Evolutionary conservation across 352 stramenopile species (phyloP).

Genomic region (Blastocystis sp.): DNA sequence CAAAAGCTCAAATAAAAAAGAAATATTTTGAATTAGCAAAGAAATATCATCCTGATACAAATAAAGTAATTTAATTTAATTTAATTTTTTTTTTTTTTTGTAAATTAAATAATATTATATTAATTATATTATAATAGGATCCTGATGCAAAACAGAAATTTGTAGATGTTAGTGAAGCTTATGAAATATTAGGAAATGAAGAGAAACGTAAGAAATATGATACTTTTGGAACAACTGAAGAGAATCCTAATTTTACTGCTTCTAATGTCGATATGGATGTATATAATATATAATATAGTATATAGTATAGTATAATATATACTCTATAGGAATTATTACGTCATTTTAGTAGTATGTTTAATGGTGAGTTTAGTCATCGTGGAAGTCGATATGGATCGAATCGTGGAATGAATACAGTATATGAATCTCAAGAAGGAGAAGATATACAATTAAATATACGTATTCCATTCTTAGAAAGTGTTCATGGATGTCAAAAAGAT

Average conservation of each 20-base stretch:
- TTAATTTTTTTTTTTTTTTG: too few relatives aligned
- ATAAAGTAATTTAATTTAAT: conserved; percentile 55
- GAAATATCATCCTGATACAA: conserved; percentile 78
- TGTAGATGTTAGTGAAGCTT: conserved; percentile 63
- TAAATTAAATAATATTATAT: background rate
- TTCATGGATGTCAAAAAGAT: conserved; percentile 59
- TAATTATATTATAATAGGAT: conserved; percentile 45
- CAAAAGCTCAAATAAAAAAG: conserved; percentile 74
- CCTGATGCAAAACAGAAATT: conserved; percentile 66
- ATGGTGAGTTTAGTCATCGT: too few relatives aligned
- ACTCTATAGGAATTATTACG: conserved; percentile 33
- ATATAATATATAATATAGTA: too few relatives aligned
- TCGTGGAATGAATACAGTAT: background rate
- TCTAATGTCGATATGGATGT: conserved; percentile 34
- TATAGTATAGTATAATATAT: too few relatives aligned
- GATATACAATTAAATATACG: conserved; percentile 42
- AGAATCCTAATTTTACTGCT: conserved; percentile 48
- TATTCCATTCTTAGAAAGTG: conserved; percentile 65
- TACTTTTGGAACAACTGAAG: conserved; percentile 58
- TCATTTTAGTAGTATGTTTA: conserved; percentile 25
- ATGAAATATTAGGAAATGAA: conserved; percentile 61
- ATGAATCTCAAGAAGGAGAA: conserved; percentile 8
- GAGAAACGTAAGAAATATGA: conserved; percentile 70
- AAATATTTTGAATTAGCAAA: conserved; percentile 75
- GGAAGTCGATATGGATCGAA: too few relatives aligned